Percentiles rank a stretch among this genome's conserved stretches.
These are phyloP conservation scores for Emergomyces africanus DNA, from an alignment of 2,329 filamentous ascomycete genomes.

Conservation along the genomic window DNA sequence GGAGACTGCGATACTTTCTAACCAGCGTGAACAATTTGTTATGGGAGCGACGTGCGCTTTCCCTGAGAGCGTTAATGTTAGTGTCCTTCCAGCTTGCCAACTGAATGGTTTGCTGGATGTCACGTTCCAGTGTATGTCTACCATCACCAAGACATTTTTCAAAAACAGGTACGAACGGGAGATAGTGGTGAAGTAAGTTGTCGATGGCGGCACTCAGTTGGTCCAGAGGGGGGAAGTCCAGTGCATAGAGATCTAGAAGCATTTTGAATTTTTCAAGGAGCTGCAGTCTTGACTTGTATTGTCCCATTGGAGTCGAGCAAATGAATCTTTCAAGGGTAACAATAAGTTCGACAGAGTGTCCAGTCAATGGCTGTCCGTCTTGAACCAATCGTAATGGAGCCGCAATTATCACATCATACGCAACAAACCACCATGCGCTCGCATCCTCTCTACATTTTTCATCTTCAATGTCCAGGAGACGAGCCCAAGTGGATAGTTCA, in stretches of 20 bases:
- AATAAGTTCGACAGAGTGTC: constrained; percentile 58
- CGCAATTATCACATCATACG: constrained; percentile 77
- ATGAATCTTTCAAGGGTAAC: constrained; percentile 70
- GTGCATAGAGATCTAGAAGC: constrained; percentile 50
- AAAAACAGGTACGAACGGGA: constrained; percentile 55
- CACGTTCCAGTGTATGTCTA: constrained; percentile 69
- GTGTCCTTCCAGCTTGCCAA: constrained; percentile 97
- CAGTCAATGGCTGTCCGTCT: constrained; percentile 44
- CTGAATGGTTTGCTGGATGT: constrained; percentile 84
- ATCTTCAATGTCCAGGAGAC: constrained; percentile 72
- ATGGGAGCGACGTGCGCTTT: constrained; percentile 83
- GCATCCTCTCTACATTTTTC: constrained; percentile 65
- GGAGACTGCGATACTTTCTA: constrained; percentile 69
- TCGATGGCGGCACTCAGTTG: constrained; percentile 52
- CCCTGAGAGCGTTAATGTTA: constrained; percentile 76
- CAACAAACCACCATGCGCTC: constrained; percentile 89
- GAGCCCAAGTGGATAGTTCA: constrained; percentile 85
- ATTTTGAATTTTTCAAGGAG: constrained; percentile 51
- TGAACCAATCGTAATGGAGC: constrained; percentile 56
- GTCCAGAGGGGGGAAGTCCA: constrained; percentile 46
- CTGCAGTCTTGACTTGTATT: constrained; percentile 59
- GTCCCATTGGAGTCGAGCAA: constrained; percentile 62
- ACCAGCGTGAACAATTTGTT: constrained; percentile 85
- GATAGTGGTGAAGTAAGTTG: constrained; percentile 67
- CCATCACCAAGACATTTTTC: constrained; percentile 53